Evolutionary conservation across 352 stramenopile species (phyloP).

Genomic region (Pythium phragmiticola): DNA sequence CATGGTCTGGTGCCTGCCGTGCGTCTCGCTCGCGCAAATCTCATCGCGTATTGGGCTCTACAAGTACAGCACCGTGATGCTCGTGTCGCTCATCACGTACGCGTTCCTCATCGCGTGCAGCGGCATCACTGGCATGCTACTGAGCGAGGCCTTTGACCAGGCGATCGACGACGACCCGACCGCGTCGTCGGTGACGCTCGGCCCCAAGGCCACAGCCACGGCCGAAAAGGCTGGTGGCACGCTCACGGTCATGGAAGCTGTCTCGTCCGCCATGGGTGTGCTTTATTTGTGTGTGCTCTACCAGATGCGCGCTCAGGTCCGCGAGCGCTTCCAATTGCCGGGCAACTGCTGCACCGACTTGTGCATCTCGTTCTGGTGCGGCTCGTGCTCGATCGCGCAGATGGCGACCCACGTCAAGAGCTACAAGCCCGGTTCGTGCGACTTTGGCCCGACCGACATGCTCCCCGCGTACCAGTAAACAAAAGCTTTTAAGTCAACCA

Average conservation of each 20-base stretch:
- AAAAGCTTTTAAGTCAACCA: not conserved
- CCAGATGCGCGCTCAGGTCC: constrained; percentile 37
- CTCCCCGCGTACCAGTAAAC: constrained; percentile 30
- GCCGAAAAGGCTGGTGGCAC: not conserved
- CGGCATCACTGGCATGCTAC: constrained; percentile 4
- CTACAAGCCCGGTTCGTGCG: constrained; percentile 48
- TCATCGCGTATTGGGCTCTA: constrained; percentile 19
- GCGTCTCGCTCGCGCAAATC: constrained; percentile 32
- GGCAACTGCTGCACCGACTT: constrained; percentile 36
- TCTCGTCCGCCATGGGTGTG: not conserved
- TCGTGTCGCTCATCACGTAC: constrained; percentile 10
- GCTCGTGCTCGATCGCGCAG: constrained; percentile 56
- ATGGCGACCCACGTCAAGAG: constrained; percentile 63
- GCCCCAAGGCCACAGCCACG: constrained; percentile 1
- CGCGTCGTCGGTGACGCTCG: not conserved
- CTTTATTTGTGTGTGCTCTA: constrained; percentile 22
- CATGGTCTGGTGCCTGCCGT: constrained; percentile 31
- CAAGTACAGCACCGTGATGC: constrained; percentile 21
- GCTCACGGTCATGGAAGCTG: not conserved
- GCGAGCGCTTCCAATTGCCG: constrained; percentile 46
- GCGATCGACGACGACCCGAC: constrained; percentile 2
- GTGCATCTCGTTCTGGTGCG: constrained; percentile 40
- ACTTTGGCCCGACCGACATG: constrained; percentile 48
- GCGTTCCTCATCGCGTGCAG: constrained; percentile 5
- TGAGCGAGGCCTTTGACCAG: not conserved